Conservation (phyloP, 2,329 filamentous ascomycete genomes). For the Emmonsia crescens region DNA sequence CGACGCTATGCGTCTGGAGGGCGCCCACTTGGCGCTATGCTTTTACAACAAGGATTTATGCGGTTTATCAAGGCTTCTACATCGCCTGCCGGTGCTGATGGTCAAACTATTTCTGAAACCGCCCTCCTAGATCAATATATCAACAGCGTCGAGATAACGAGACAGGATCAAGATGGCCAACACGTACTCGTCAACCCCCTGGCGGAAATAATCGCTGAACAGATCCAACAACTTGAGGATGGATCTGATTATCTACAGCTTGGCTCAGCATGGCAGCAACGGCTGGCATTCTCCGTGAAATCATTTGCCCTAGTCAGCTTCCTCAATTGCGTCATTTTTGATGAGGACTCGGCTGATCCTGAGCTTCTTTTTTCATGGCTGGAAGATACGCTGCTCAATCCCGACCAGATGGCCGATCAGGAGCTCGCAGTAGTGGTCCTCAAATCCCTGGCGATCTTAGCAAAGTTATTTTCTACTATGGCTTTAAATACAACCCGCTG, state of each 20-base stretch:
- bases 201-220: slow-evolving; percentile 63
- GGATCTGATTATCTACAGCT: slow-evolving; percentile 83
- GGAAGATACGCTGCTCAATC: slow-evolving; percentile 67
- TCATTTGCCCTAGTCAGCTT: slow-evolving; percentile 71
- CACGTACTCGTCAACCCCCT: slow-evolving; percentile 45
- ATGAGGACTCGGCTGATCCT: slow-evolving; percentile 68
- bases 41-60: slow-evolving; percentile 82
- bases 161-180: slow-evolving; percentile 21
- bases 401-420: slow-evolving; percentile 70
- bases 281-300: slow-evolving; percentile 75
- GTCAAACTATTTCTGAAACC: slow-evolving; percentile 46
- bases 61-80: slow-evolving; percentile 69
- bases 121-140: slow-evolving; percentile 67
- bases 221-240: slow-evolving; percentile 78
- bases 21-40: slow-evolving; percentile 78
- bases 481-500: slow-evolving; percentile 67
- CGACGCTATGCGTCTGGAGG: slow-evolving; percentile 71
- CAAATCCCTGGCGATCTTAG: slow-evolving; percentile 70
- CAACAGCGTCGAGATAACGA: slow-evolving; percentile 41
- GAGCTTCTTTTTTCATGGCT: slow-evolving; percentile 77
- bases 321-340: slow-evolving; percentile 71
- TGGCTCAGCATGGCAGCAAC: slow-evolving; percentile 76
- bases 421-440: slow-evolving; percentile 67
- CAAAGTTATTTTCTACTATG: slow-evolving; percentile 60
- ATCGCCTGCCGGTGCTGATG: slow-evolving; percentile 58